Evolutionary conservation across 306 rosid genomes (phyloP), one percentile per base, ranked within the genome.

Genomic region (Fragaria vesca): DNA sequence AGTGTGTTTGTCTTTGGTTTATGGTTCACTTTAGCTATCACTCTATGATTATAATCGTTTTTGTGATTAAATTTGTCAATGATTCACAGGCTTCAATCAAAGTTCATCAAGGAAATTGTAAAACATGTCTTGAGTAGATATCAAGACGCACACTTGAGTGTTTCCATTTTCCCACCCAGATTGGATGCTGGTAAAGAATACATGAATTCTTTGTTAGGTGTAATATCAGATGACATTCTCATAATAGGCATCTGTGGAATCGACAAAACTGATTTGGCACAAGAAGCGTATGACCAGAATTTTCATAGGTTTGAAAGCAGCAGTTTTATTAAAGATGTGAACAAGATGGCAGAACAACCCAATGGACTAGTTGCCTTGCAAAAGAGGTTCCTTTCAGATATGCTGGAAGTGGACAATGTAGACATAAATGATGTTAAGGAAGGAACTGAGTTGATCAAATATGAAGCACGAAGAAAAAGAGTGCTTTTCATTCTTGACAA

Each of bases 131-230:
- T 51, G 55, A 4, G 69, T 15, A 73, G 82, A 78, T 77, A 62
- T 36, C 73, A 82, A 78, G 82, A 73, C 13, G 82, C 79, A 1
- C 79, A 78, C 69, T 68, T 67, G 68, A 54, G 57, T 60, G 79
- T 66, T 46, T 48, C 79, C 45, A 71, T 45, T 32, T 62, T 68
- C 26, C 80, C 69, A 13, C 80, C 67, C 2, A 61, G 71, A 46
- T n/a, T 32, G 11, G 72, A 61, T 12, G 57, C 4, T 43, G 78
- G 78, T 4, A 40, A 62, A 16, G 73, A 79, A 30, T 50, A 72
- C 48, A 20, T 79, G n/a, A 79, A 72, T 65, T 71, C 51, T 32
- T 47, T 72, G 52, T 12, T 65, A 26, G 42, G 73, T 66, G 78
- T 66, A 20, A 21, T 79, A 12, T 63, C 82, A 12, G 73, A 72